Conservation (phyloP, 2,329 filamentous ascomycete species). For the Blastomyces silverae region DNA sequence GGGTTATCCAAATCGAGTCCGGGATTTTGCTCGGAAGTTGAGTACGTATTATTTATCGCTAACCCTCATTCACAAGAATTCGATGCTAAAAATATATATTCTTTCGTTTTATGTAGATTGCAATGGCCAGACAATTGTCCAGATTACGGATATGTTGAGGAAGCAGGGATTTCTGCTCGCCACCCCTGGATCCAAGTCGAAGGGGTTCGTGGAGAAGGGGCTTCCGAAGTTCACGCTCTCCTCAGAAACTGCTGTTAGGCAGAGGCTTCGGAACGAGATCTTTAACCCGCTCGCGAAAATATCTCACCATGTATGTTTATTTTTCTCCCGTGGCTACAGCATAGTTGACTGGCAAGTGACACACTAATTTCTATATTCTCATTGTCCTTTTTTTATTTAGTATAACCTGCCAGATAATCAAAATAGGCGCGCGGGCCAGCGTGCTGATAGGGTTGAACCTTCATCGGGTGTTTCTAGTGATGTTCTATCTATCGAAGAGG, state of each 20-base stretch:
- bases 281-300: slow-evolving; percentile 32
- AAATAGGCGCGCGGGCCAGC: no score
- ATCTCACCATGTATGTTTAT: slow-evolving; percentile 28
- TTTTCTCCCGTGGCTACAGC: not conserved
- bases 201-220: slow-evolving; percentile 28
- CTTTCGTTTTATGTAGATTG: slow-evolving; percentile 25
- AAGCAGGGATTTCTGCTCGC: slow-evolving; percentile 27
- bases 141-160: slow-evolving; percentile 28
- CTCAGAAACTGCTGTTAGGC: slow-evolving; percentile 20
- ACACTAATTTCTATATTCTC: not conserved
- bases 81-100: not conserved
- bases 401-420: slow-evolving; percentile 11
- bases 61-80: not conserved
- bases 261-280: slow-evolving; percentile 27
- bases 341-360: not conserved
- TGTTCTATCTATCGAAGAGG: not conserved
- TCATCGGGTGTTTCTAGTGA: slow-evolving; percentile 2
- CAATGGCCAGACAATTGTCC: slow-evolving; percentile 27
- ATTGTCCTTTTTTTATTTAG: slow-evolving; percentile 14
- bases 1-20: slow-evolving; percentile 27
- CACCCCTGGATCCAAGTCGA: slow-evolving; percentile 29
- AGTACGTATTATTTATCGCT: slow-evolving; percentile 24
- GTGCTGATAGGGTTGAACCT: not conserved
- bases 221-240: slow-evolving; percentile 29
- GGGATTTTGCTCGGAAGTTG: slow-evolving; percentile 28